phyloP scores from a whole-genome alignment of 1,139 yeast species.

The Taphrina flavorubra region DNA sequence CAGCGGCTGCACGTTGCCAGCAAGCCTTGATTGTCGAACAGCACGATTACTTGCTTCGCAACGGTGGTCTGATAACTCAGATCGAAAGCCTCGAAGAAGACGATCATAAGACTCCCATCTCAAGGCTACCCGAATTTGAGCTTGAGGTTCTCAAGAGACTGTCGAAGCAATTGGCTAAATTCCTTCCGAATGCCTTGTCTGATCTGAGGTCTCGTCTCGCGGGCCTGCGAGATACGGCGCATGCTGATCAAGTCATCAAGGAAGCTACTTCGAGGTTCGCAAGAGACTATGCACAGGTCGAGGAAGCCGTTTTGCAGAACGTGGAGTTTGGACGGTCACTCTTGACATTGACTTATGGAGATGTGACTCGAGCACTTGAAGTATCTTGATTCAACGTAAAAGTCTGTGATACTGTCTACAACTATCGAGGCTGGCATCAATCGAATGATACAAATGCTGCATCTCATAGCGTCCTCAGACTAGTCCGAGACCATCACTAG shows the following conservation, averaged over 20 bases:
- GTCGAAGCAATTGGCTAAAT: slow-evolving; percentile 50
- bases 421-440: no score
- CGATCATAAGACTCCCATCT: slow-evolving; percentile 23
- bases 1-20: slow-evolving; percentile 49
- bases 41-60: slow-evolving; percentile 47
- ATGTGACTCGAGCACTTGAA: slow-evolving; percentile 46
- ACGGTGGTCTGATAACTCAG: slow-evolving; percentile 58
- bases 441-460: no score
- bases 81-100: slow-evolving; percentile 42
- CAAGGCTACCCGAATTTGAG: slow-evolving; percentile 38
- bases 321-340: slow-evolving; percentile 47
- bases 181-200: slow-evolving; percentile 52
- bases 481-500: no score
- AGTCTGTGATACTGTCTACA: no score
- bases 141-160: slow-evolving; percentile 46
- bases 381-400: not conserved
- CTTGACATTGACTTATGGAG: slow-evolving; percentile 49
- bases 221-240: slow-evolving; percentile 51
- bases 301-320: slow-evolving; percentile 46
- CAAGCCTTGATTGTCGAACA: slow-evolving; percentile 50
- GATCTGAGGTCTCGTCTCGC: slow-evolving; percentile 50
- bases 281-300: slow-evolving; percentile 49
- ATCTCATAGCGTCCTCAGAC: no score
- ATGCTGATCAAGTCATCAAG: slow-evolving; percentile 51
- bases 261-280: slow-evolving; percentile 51